Evolutionary conservation across 306 rosid genomes (phyloP).

Genomic region (Sicyos baderoa): DNA sequence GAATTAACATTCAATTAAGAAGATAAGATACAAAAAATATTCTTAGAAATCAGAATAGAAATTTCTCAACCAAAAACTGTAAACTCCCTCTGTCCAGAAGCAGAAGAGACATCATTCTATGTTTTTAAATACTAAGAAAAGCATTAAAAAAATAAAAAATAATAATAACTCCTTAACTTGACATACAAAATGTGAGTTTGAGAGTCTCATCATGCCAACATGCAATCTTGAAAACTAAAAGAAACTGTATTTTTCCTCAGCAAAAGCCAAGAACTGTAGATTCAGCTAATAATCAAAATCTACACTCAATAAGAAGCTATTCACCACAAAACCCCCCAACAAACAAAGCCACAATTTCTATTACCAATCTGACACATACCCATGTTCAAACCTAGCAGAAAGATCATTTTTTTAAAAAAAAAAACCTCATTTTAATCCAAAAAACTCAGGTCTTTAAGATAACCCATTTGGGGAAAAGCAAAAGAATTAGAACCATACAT

Average conservation of each 20-base stretch:
- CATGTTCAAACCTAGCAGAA: conserved; percentile 11
- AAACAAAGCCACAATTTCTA: neutral
- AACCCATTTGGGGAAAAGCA: conserved; percentile 12
- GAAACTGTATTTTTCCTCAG: neutral
- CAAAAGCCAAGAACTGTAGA: neutral
- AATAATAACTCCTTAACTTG: conserved; percentile 1
- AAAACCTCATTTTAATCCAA: neutral
- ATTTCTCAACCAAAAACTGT: neutral
- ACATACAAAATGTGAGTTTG: neutral
- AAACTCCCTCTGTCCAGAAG: neutral
- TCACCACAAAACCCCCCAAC: conserved; percentile 12
- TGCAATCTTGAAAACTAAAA: conserved; percentile 2
- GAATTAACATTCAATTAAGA: neutral
- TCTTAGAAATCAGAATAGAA: neutral
- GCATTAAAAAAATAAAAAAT: neutral
- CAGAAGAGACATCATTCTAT: neutral
- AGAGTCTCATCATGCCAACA: neutral
- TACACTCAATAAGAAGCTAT: neutral
- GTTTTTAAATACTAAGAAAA: neutral
- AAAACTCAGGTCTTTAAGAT: neutral
- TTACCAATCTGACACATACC: neutral
- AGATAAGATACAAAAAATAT: conserved; percentile 1
- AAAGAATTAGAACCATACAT: neutral
- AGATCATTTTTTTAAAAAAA: neutral
- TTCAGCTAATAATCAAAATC: conserved; percentile 10